These are phyloP conservation scores for Aspergillus novofumigatus DNA, from an alignment of 2,329 filamentous ascomycete genomes.

Conservation along the genomic window DNA sequence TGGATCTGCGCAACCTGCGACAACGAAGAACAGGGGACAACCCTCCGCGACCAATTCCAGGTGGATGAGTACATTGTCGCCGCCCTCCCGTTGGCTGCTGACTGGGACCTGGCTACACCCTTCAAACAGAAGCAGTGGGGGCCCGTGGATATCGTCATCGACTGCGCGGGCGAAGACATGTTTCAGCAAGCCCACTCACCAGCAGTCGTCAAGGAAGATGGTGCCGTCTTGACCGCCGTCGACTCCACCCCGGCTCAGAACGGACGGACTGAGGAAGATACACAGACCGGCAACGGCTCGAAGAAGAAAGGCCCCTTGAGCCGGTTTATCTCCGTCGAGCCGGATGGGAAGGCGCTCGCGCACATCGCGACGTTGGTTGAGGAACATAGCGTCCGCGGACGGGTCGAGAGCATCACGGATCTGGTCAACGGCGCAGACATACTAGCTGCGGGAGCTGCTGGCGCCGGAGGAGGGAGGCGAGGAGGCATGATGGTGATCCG, in stretches of 20 bases:
- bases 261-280: slow-evolving; percentile 3
- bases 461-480: slow-evolving; percentile 21
- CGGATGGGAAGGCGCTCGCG: slow-evolving; percentile 31
- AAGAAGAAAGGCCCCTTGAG: slow-evolving; percentile 24
- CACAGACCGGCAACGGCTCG: neutral
- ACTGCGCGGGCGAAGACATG: slow-evolving; percentile 33
- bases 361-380: slow-evolving; percentile 35
- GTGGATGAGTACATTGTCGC: slow-evolving; percentile 34
- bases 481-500: slow-evolving; percentile 33
- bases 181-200: slow-evolving; percentile 32
- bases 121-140: slow-evolving; percentile 30
- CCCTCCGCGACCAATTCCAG: slow-evolving; percentile 24
- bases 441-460: slow-evolving; percentile 27
- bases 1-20: slow-evolving; percentile 39
- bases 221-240: slow-evolving; percentile 32
- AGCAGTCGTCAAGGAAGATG: slow-evolving; percentile 30
- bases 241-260: slow-evolving; percentile 24
- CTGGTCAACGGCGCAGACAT: slow-evolving; percentile 32
- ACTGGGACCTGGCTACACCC: slow-evolving; percentile 27
- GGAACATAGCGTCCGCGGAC: slow-evolving; percentile 28
- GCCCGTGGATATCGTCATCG: slow-evolving; percentile 40
- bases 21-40: slow-evolving; percentile 21
- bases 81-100: slow-evolving; percentile 19
- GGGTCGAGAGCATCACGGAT: slow-evolving; percentile 32
- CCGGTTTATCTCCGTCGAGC: slow-evolving; percentile 35